Conservation (phyloP, 805 yeast species). For the Candida xiaguanensis region DNA sequence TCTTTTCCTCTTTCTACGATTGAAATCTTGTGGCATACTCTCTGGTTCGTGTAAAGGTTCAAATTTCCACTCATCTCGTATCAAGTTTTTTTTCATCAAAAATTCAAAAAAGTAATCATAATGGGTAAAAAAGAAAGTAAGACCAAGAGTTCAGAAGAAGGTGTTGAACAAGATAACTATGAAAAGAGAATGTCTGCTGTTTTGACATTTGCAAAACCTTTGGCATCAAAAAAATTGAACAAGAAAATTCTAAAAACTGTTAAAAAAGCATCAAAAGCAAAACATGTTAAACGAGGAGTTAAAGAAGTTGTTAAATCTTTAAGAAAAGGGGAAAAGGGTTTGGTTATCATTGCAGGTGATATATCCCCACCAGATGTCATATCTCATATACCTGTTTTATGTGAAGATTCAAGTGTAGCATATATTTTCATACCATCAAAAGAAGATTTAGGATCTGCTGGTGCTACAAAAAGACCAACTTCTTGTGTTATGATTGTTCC, state of each 20-base stretch:
- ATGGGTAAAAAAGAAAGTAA: constrained; percentile 35
- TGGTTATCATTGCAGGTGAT: constrained; percentile 96
- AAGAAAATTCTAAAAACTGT: constrained; percentile 93
- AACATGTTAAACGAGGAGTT: constrained; percentile 97
- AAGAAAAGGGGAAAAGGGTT: constrained; percentile 97
- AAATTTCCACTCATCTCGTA: background rate
- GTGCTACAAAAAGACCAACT: constrained; percentile 98
- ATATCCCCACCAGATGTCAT: constrained; percentile 96
- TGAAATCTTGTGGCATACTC: background rate
- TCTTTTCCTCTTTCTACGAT: constrained; percentile 1
- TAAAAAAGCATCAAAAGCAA: constrained; percentile 96
- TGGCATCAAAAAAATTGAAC: constrained; percentile 93
- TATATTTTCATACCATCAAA: constrained; percentile 93
- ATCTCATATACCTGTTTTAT: constrained; percentile 93
- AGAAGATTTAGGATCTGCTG: constrained; percentile 97
- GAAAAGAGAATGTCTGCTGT: constrained; percentile 88
- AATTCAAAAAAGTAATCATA: background rate
- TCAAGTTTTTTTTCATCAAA: constrained; percentile 1
- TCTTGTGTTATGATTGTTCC: constrained; percentile 97
- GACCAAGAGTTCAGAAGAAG: constrained; percentile 28
- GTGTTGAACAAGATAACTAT: constrained; percentile 65
- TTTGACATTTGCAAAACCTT: constrained; percentile 88
- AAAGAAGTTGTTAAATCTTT: constrained; percentile 97
- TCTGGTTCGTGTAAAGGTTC: background rate
- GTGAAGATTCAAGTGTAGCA: constrained; percentile 93